Evolutionary conservation across 176 grass and related monocot species (phyloP), one percentile per base, ranked within the genome.

Genomic region (Triticum urartu): DNA sequence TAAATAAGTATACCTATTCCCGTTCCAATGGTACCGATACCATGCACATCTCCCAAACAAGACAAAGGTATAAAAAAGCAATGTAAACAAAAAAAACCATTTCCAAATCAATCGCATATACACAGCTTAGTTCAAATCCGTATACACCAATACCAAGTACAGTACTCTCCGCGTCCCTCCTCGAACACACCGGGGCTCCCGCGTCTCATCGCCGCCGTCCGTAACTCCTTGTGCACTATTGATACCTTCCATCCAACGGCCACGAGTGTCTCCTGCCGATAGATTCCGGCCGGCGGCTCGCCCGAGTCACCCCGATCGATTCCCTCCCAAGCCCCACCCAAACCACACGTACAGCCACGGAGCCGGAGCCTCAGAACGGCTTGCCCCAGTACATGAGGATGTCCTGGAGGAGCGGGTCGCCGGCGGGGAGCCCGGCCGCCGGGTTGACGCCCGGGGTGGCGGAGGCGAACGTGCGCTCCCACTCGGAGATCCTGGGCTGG

Each of bases 371-470:
- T 93, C 79, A 94, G 83, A 91, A 91, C 52, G 77, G 92, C 56
- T 85, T 94, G 68, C 86, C 80, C 92, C 89, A 89, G 80, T 87
- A 94, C 64, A 86, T 89, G 80, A 94, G 75, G 80, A 94, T 91
- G 81, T 94, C 92, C 69, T 91, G 84, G 43, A 90, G 82, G 70
- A 91, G 75, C 33, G 86, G 86, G 80, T 91, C 92, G 20, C 83
- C 86, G 25, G 77, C 70, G 11, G 52, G 3, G 0, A 60, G 14
- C 54, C 72, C 61, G 2, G 22, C 75, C 13, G 36, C 78, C 34
- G 70, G 66, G 68, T 83, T 80, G 26, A 81, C 74, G 14, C 80
- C 74, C 3, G 78, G 30, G 7, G 33, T 76, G 12, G 36, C 42
- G 5, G 59, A 14, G 11, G 88, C 60, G 71, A 91, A 84, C 11